These are phyloP conservation scores for Capronia epimyces DNA, from an alignment of 2,329 filamentous ascomycete genomes.

Conservation along the genomic window DNA sequence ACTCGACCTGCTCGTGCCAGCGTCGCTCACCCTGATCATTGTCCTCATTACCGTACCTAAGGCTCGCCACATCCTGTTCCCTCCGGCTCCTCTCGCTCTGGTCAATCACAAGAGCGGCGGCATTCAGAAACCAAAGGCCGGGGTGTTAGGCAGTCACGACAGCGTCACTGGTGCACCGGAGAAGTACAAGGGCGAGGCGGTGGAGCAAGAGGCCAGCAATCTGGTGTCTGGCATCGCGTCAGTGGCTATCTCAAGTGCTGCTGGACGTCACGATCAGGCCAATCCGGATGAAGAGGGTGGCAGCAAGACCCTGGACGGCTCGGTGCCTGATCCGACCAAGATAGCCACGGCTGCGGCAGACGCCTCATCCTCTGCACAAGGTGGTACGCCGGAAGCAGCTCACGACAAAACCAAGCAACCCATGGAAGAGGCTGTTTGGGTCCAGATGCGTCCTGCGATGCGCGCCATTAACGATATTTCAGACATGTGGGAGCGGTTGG, in stretches of 20 bases:
- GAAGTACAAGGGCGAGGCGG: conserved; percentile 75
- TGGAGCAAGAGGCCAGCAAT: conserved; percentile 76
- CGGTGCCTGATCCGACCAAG: conserved; percentile 57
- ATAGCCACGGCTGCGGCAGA: conserved; percentile 51
- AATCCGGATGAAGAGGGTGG: conserved; percentile 46
- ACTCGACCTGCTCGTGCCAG: conserved; percentile 64
- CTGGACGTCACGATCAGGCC: conserved; percentile 67
- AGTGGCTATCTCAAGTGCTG: conserved; percentile 67
- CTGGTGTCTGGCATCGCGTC: conserved; percentile 69
- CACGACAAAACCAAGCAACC: conserved; percentile 75
- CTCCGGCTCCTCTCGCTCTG: conserved; percentile 68
- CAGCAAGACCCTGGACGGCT: conserved; percentile 44
- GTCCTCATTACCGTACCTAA: conserved; percentile 61
- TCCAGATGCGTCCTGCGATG: conserved; percentile 69
- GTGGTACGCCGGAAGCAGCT: conserved; percentile 45
- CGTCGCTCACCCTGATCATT: conserved; percentile 55
- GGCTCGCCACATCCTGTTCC: conserved; percentile 62
- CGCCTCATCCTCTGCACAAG: conserved; percentile 50
- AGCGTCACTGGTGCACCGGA: conserved; percentile 77
- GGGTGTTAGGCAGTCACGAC: conserved; percentile 68
- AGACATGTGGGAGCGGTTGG: conserved; percentile 60
- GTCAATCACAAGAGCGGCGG: conserved; percentile 66
- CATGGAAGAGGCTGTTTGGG: conserved; percentile 71
- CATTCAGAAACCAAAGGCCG: conserved; percentile 69
- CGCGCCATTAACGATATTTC: conserved; percentile 54